These are phyloP conservation scores for Euphorbia pulcherrima DNA, from an alignment of 345 rosid species.

Conservation along the genomic window DNA sequence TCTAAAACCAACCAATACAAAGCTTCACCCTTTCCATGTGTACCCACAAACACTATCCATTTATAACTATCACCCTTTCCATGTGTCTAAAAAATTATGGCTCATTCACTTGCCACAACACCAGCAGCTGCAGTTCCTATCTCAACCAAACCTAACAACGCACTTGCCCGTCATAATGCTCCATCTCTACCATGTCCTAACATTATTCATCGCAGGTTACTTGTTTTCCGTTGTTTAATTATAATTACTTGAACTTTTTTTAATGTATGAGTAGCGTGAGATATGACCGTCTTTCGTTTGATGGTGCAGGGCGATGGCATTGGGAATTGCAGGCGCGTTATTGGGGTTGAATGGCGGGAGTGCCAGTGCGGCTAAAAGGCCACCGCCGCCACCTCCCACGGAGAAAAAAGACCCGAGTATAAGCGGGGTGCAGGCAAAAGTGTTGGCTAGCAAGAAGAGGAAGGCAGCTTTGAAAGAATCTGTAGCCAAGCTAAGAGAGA, in stretches of 20 bases:
- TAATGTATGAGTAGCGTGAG: too few relatives aligned
- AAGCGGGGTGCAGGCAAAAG: slow-evolving; percentile 75
- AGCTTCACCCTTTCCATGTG: slow-evolving; percentile 18
- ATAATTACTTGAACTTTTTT: too few relatives aligned
- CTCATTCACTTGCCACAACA: slow-evolving; percentile 37
- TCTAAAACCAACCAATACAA: slow-evolving; percentile 49
- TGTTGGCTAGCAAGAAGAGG: slow-evolving; percentile 76
- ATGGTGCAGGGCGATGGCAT: slow-evolving; percentile 33
- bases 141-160: slow-evolving; percentile 14
- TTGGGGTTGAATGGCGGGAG: slow-evolving; percentile 40
- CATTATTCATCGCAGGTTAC: slow-evolving; percentile 43
- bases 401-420: slow-evolving; percentile 73
- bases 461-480: slow-evolving; percentile 44
- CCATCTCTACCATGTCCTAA: slow-evolving; percentile 20
- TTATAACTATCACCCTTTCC: background rate
- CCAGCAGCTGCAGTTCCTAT: slow-evolving; percentile 23
- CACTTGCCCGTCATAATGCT: slow-evolving; percentile 1
- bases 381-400: slow-evolving; percentile 50
- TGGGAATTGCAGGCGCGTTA: slow-evolving; percentile 44
- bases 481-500: slow-evolving; percentile 59
- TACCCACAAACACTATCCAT: slow-evolving; percentile 25
- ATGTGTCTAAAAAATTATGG: slow-evolving; percentile 33
- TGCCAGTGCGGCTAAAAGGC: slow-evolving; percentile 58
- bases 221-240: background rate
- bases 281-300: background rate